phyloP scores from a whole-genome alignment of 805 yeast species.

The Candida vaughaniae region DNA sequence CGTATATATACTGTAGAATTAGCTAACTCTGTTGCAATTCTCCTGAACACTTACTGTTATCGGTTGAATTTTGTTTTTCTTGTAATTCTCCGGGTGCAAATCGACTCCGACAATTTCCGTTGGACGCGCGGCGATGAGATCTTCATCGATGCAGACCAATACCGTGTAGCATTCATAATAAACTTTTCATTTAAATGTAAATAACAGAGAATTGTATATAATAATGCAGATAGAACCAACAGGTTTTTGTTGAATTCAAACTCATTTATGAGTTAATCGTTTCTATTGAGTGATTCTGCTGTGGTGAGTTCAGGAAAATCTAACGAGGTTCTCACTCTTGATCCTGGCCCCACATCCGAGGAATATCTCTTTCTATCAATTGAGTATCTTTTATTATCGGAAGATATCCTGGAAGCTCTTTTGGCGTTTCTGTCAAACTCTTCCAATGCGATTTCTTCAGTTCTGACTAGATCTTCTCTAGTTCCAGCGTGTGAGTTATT shows the following conservation, averaged over 20 bases:
- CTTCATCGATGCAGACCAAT: too few species aligned
- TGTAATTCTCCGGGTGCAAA: too few species aligned
- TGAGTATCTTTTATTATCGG: conserved; percentile 12
- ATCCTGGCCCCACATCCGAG: not conserved
- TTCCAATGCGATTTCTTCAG: conserved; percentile 54
- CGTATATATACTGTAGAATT: too few species aligned
- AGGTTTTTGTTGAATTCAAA: too few species aligned
- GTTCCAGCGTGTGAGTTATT: conserved; percentile 23
- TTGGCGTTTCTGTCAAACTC: conserved; percentile 28
- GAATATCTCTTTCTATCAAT: conserved; percentile 9
- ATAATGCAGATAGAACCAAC: too few species aligned
- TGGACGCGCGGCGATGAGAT: not conserved
- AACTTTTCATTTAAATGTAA: too few species aligned
- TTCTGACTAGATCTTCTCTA: conserved; percentile 35
- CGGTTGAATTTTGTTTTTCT: too few species aligned
- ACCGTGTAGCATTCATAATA: too few species aligned
- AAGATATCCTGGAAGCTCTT: conserved; percentile 22
- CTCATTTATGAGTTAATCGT: too few species aligned
- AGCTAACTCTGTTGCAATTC: too few species aligned
- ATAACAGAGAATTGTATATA: too few species aligned
- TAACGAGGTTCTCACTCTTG: conserved; percentile 13
- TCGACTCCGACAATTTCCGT: not conserved
- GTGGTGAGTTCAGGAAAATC: conserved; percentile 16
- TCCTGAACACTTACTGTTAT: too few species aligned
- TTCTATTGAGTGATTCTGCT: conserved; percentile 8